These are phyloP conservation scores for Digitaria exilis DNA, from an alignment of 202 grass and related monocot species.

Conservation along the genomic window DNA sequence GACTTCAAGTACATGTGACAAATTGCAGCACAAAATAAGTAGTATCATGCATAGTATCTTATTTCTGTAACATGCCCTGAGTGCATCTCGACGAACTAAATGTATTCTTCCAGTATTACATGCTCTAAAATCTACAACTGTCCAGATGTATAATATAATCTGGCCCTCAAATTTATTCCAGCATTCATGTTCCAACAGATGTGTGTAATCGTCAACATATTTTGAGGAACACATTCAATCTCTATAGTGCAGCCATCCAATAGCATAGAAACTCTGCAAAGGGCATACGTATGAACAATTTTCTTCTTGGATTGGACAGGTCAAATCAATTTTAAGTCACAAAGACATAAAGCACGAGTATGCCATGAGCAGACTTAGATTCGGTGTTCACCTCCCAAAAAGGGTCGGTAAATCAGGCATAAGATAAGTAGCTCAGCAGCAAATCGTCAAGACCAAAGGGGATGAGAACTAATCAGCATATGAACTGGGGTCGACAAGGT, in stretches of 20 bases:
- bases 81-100: background rate
- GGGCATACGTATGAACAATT: background rate
- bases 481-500: background rate
- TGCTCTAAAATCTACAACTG: background rate
- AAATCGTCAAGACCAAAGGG: background rate
- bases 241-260: background rate
- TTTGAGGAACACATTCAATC: background rate
- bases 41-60: background rate
- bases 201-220: background rate
- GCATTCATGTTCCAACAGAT: background rate
- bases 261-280: background rate
- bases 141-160: background rate
- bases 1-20: background rate
- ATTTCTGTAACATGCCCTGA: background rate
- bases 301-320: conserved; percentile 5
- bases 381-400: background rate
- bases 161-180: background rate
- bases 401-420: background rate
- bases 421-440: background rate
- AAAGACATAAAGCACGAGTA: background rate
- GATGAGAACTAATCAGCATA: background rate
- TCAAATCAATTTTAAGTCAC: background rate
- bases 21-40: background rate
- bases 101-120: background rate
- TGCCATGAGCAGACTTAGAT: background rate